A percentile compares a stretch with the other conserved stretches of the same genome.
phyloP scores from a whole-genome alignment of 2,329 filamentous ascomycete species.

The Talaromyces rugulosus region DNA sequence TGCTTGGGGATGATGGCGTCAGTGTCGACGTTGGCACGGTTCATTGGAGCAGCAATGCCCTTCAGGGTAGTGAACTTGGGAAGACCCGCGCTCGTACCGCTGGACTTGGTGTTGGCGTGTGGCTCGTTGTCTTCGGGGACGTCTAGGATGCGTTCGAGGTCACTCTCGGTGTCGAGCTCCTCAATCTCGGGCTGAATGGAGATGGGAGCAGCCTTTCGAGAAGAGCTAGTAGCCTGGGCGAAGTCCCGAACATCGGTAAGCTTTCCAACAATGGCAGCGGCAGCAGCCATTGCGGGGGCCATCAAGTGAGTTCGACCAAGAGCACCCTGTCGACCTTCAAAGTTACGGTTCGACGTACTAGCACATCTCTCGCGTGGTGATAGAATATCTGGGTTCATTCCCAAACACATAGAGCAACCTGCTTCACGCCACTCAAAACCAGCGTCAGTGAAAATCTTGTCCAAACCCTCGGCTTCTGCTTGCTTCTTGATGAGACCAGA shows the following conservation, averaged over 20 bases:
- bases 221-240: conserved; percentile 46
- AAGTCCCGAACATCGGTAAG: conserved; percentile 87
- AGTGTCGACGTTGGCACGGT: conserved; percentile 91
- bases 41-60: conserved; percentile 82
- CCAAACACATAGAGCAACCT: conserved; percentile 97
- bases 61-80: conserved; percentile 79
- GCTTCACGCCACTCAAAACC: conserved; percentile 98
- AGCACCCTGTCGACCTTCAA: conserved; percentile 92
- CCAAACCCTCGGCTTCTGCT: conserved; percentile 85
- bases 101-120: conserved; percentile 57
- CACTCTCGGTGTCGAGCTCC: conserved; percentile 57
- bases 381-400: conserved; percentile 98
- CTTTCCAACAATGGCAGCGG: conserved; percentile 83
- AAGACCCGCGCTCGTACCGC: conserved; percentile 58
- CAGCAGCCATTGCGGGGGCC: conserved; percentile 95
- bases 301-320: conserved; percentile 89
- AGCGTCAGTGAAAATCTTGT: conserved; percentile 86
- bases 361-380: conserved; percentile 90
- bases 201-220: conserved; percentile 50
- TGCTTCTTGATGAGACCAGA: conserved; percentile 91
- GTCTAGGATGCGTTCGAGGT: conserved; percentile 61
- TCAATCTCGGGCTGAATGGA: conserved; percentile 58
- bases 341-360: conserved; percentile 94
- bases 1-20: conserved; percentile 99
- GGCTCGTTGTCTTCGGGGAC: conserved; percentile 59